Evolutionary conservation across 202 grass and related monocot species (phyloP).

Genomic region (Digitaria exilis): DNA sequence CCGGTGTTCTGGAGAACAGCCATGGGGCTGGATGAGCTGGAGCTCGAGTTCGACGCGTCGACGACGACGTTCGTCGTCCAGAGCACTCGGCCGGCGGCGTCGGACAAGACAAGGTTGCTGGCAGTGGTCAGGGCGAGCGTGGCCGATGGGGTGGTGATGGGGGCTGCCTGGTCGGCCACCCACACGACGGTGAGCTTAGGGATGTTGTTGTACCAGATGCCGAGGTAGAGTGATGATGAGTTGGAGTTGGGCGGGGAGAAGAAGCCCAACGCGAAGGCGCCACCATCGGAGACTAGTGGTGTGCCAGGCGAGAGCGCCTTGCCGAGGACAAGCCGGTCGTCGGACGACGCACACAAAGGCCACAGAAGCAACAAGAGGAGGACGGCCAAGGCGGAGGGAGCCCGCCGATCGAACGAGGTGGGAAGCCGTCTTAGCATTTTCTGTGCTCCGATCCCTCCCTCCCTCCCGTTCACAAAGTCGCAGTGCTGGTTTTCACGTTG

Average conservation of each 20-base stretch:
- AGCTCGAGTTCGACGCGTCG: neutral
- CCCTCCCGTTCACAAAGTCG: no score
- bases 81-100: neutral
- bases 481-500: no score
- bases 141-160: neutral
- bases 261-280: constrained; percentile 43
- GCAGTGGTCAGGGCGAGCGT: constrained; percentile 16
- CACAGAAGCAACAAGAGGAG: neutral
- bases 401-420: no score
- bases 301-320: constrained; percentile 29
- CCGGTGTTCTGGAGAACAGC: constrained; percentile 12
- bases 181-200: constrained; percentile 31
- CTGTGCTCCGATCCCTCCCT: no score
- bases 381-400: no score
- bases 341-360: neutral
- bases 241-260: constrained; percentile 36
- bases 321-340: constrained; percentile 38
- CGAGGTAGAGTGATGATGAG: constrained; percentile 8
- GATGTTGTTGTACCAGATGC: constrained; percentile 52
- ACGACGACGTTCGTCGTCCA: constrained; percentile 41
- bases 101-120: constrained; percentile 34
- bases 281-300: constrained; percentile 30
- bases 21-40: neutral
- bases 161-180: constrained; percentile 13
- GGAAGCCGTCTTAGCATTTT: no score